Percentiles rank a stretch among this genome's conserved stretches.
Conservation (phyloP, 495 filamentous ascomycete genomes). For the Thermothielavioides terrestris region DNA sequence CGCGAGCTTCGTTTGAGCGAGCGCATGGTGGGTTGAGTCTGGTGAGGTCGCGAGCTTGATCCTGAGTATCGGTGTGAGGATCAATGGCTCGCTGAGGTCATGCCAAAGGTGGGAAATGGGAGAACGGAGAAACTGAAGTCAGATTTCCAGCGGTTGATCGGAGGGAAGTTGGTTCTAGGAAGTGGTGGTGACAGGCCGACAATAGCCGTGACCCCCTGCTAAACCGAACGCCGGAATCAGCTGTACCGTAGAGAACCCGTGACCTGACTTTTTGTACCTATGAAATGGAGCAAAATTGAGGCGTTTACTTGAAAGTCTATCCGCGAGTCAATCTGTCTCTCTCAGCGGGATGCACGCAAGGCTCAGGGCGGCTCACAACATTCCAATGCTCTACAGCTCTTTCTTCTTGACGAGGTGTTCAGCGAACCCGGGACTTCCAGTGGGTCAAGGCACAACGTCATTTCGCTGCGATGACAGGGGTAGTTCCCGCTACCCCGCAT, state of each 20-base stretch:
- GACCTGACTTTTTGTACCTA: too few species aligned
- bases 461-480: background rate
- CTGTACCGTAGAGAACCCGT: background rate
- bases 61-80: background rate
- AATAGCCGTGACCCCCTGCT: conserved; percentile 13
- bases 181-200: conserved; percentile 7
- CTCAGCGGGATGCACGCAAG: too few species aligned
- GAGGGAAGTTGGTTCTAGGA: background rate
- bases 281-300: too few species aligned
- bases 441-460: conserved; percentile 8
- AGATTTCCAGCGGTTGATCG: background rate
- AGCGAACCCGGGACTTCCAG: background rate
- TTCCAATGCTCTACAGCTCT: too few species aligned
- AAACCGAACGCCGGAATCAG: background rate
- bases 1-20: conserved; percentile 26
- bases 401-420: too few species aligned
- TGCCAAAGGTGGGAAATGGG: background rate
- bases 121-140: background rate
- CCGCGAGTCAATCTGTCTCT: too few species aligned
- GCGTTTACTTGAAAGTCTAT: too few species aligned
- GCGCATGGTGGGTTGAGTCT: conserved; percentile 23
- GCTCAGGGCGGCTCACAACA: too few species aligned
- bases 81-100: conserved; percentile 1
- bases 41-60: background rate
- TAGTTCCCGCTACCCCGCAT: conserved; percentile 9